phyloP scores from a whole-genome alignment of 306 rosid species.

The Mucuna pruriens region DNA sequence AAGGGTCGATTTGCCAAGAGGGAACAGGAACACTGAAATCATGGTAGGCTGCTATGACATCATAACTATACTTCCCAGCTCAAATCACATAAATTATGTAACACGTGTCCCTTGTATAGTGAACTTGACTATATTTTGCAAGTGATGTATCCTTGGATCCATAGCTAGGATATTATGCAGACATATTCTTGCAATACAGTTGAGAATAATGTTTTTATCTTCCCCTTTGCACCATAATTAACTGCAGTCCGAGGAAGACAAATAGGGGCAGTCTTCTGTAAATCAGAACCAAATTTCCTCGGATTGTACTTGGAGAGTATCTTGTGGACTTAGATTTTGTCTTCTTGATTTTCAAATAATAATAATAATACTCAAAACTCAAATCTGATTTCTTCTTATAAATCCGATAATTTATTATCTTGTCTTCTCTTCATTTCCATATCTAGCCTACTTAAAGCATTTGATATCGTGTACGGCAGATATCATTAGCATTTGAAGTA shows the following conservation, averaged over 20 bases:
- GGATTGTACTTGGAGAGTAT: background rate
- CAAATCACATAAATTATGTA: slow-evolving; percentile 3
- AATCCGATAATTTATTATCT: background rate
- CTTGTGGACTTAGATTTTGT: background rate
- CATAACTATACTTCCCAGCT: slow-evolving; percentile 2
- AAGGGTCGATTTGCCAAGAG: slow-evolving; percentile 89
- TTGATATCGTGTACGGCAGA: background rate
- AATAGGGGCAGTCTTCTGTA: background rate
- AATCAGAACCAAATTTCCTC: slow-evolving; percentile 18
- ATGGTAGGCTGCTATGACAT: slow-evolving; percentile 43
- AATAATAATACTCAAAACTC: background rate
- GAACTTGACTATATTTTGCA: slow-evolving; percentile 29
- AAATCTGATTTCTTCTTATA: background rate
- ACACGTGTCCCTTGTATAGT: slow-evolving; percentile 10
- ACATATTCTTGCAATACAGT: background rate
- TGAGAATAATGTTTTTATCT: background rate
- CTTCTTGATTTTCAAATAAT: background rate
- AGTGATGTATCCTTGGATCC: slow-evolving; percentile 22
- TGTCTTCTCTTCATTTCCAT: background rate
- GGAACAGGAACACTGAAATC: slow-evolving; percentile 53
- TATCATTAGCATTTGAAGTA: background rate
- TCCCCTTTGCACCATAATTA: slow-evolving; percentile 11
- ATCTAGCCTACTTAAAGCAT: slow-evolving; percentile 19
- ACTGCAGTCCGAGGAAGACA: slow-evolving; percentile 11
- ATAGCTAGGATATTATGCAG: slow-evolving; percentile 10